A percentile compares a stretch with the other conserved stretches of the same genome.
These are phyloP conservation scores for Collybia mongolica DNA, from an alignment of 768 basidiomycete genomes.

Conservation along the genomic window DNA sequence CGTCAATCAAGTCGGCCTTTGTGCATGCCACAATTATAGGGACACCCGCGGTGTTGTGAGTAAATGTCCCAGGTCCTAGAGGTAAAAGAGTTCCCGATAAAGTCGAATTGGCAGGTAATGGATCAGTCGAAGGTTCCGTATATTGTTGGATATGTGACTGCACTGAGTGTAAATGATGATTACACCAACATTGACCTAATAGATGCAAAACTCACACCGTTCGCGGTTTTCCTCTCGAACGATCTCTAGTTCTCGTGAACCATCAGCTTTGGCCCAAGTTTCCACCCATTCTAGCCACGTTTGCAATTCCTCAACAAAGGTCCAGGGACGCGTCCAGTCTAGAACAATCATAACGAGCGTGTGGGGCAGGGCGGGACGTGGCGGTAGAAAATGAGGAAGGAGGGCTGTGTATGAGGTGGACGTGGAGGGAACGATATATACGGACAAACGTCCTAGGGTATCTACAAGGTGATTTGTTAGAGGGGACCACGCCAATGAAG, in stretches of 20 bases:
- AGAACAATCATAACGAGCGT: conserved; percentile 82
- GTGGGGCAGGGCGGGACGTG: conserved; percentile 62
- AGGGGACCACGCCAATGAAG: neutral
- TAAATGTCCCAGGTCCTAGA: conserved; percentile 80
- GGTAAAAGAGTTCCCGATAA: conserved; percentile 74
- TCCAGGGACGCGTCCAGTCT: conserved; percentile 96
- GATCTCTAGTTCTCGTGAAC: conserved; percentile 69
- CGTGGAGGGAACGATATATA: conserved; percentile 87
- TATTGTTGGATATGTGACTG: conserved; percentile 91
- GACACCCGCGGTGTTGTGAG: conserved; percentile 82
- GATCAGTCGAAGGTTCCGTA: conserved; percentile 72
- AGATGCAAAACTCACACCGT: conserved; percentile 54
- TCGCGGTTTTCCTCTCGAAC: conserved; percentile 80
- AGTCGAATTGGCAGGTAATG: conserved; percentile 59
- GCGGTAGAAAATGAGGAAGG: conserved; percentile 77
- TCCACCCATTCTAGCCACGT: conserved; percentile 89
- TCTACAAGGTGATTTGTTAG: conserved; percentile 44
- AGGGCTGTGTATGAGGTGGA: conserved; percentile 68
- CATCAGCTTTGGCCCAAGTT: conserved; percentile 71
- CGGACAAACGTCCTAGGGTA: conserved; percentile 82
- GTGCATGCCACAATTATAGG: conserved; percentile 90
- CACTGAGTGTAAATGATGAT: conserved; percentile 44
- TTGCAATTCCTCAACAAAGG: conserved; percentile 82
- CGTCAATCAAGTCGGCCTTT: conserved; percentile 92
- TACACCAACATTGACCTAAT: conserved; percentile 1